Conservation (phyloP, 2,329 filamentous ascomycete genomes). For the Cadophora sp. region DNA sequence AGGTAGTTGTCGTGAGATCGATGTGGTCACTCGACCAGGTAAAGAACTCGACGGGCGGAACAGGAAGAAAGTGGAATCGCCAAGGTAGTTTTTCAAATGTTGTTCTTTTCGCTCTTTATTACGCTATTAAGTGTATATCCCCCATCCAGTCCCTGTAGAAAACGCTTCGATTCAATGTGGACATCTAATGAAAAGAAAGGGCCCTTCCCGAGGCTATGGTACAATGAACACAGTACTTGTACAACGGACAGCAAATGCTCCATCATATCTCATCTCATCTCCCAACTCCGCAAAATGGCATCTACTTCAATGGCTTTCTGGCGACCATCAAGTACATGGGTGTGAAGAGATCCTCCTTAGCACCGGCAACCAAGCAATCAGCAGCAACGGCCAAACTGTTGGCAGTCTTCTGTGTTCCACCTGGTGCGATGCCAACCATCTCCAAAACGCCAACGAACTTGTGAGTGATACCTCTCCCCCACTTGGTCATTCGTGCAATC, state of each 20-base stretch:
- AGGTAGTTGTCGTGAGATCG: not conserved
- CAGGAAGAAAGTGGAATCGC: not conserved
- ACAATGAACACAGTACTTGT: constrained; percentile 4
- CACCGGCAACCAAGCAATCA: constrained; percentile 87
- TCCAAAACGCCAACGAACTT: constrained; percentile 80
- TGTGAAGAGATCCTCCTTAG: constrained; percentile 89
- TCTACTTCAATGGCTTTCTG: constrained; percentile 69
- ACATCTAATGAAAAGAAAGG: constrained; percentile 14
- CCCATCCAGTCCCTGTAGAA: not conserved
- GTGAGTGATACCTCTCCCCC: constrained; percentile 79
- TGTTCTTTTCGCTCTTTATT: constrained; percentile 10
- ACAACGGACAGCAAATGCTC: not conserved
- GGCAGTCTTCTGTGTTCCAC: constrained; percentile 91
- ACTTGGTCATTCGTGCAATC: constrained; percentile 87
- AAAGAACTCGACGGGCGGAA: not conserved
- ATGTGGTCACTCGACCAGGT: not conserved
- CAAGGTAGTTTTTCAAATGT: not conserved
- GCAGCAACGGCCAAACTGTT: constrained; percentile 83
- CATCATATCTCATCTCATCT: not conserved
- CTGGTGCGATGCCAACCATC: constrained; percentile 76
- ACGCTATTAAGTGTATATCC: constrained; percentile 15
- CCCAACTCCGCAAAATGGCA: not conserved
- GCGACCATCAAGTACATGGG: constrained; percentile 98
- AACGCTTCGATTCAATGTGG: constrained; percentile 16
- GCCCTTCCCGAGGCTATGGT: constrained; percentile 7